These are phyloP conservation scores for Penicillium verhagenii DNA, from an alignment of 495 filamentous ascomycete genomes.

Conservation along the genomic window DNA sequence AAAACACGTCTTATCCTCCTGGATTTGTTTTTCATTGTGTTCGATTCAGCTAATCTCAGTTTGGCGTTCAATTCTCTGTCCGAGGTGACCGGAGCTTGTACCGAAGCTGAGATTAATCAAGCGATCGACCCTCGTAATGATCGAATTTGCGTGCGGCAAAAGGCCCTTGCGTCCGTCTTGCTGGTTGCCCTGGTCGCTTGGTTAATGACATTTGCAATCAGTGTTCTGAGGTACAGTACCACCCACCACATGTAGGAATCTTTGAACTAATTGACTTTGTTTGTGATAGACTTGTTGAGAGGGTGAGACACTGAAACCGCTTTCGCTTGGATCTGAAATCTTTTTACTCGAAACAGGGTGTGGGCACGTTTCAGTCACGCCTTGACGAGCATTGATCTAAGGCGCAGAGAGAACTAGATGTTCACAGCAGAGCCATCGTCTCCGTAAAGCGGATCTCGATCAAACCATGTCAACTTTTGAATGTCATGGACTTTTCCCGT, in stretches of 20 bases:
- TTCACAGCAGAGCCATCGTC: conserved; percentile 50
- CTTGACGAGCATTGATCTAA: background rate
- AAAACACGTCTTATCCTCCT: conserved; percentile 87
- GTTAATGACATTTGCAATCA: conserved; percentile 86
- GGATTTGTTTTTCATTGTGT: conserved; percentile 94
- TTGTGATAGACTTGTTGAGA: conserved; percentile 61
- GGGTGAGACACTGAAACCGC: conserved; percentile 49
- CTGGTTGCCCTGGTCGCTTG: conserved; percentile 83
- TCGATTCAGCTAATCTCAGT: conserved; percentile 87
- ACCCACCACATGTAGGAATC: conserved; percentile 4
- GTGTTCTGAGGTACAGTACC: conserved; percentile 68
- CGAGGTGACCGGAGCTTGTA: conserved; percentile 66
- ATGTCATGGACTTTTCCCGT: conserved; percentile 50
- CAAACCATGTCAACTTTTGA: conserved; percentile 52
- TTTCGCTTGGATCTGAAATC: background rate
- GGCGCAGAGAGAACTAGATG: conserved; percentile 19
- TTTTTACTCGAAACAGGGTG: background rate
- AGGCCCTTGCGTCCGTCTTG: conserved; percentile 75
- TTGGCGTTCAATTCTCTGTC: conserved; percentile 82
- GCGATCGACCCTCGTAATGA: conserved; percentile 38
- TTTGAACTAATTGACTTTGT: conserved; percentile 9
- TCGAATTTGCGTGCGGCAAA: conserved; percentile 66
- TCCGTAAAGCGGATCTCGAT: conserved; percentile 60
- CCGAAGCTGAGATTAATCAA: conserved; percentile 37
- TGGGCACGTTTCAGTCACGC: background rate